Percentiles rank a stretch among this genome's conserved stretches.
phyloP scores from a whole-genome alignment of 768 basidiomycete genomes.

The Leccinellum luteum region DNA sequence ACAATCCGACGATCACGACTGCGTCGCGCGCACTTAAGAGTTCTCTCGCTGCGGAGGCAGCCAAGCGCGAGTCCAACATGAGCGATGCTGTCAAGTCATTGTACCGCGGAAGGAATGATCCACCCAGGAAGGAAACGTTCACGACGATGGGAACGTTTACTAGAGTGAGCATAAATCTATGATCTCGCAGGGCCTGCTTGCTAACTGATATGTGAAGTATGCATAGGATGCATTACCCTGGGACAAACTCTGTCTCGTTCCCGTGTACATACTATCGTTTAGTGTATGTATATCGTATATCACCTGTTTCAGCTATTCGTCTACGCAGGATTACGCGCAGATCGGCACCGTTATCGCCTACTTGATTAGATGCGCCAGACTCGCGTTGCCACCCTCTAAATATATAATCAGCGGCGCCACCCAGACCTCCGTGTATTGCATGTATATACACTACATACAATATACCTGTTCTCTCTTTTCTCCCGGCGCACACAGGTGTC shows the following conservation, averaged over 20 bases:
- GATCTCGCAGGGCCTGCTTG: background rate
- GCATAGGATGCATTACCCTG: conserved; percentile 10
- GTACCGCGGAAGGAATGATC: conserved; percentile 57
- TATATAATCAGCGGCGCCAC: too few species aligned
- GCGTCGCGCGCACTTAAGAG: conserved; percentile 65
- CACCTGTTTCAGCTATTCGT: background rate
- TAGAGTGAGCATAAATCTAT: conserved; percentile 53
- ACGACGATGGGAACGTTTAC: conserved; percentile 93
- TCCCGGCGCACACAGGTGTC: too few species aligned
- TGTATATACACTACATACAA: too few species aligned
- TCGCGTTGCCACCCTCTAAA: too few species aligned
- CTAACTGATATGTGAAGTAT: conserved; percentile 18
- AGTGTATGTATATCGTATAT: conserved; percentile 2
- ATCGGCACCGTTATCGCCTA: background rate
- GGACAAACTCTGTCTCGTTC: background rate
- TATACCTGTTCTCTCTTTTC: too few species aligned
- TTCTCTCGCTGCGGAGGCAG: conserved; percentile 77
- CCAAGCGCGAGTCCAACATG: conserved; percentile 80
- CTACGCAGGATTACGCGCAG: too few species aligned
- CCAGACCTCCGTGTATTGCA: too few species aligned
- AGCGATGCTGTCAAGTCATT: conserved; percentile 82
- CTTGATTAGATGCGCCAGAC: background rate
- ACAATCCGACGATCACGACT: conserved; percentile 51
- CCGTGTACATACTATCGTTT: conserved; percentile 5
- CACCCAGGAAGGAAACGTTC: conserved; percentile 75